A percentile compares a stretch with the other conserved stretches of the same genome.
Evolutionary conservation across 1,284 basidiomycete species (phyloP).

Genomic region (Boletus hoseneyae): DNA sequence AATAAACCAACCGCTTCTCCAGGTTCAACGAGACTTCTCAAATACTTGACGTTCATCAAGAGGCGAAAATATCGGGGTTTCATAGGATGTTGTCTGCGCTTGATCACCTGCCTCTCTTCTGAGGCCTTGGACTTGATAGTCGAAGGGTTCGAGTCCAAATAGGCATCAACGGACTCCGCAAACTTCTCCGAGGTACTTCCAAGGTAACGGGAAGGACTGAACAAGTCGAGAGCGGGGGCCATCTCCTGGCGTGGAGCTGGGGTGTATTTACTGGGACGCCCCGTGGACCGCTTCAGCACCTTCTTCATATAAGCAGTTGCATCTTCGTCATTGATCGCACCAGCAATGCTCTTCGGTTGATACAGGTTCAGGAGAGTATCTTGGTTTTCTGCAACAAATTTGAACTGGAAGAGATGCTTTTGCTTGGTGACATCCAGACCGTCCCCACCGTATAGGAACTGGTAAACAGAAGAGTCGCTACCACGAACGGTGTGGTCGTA

Average conservation of each 20-base stretch:
- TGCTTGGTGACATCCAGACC: slow-evolving; percentile 96
- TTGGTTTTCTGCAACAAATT: slow-evolving; percentile 91
- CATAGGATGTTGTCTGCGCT: slow-evolving; percentile 48
- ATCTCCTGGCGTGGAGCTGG: slow-evolving; percentile 50
- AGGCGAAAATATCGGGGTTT: slow-evolving; percentile 65
- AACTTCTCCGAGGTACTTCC: slow-evolving; percentile 95
- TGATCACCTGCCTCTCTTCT: slow-evolving; percentile 37
- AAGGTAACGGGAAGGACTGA: slow-evolving; percentile 77
- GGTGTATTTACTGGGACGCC: slow-evolving; percentile 45
- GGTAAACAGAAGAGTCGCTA: slow-evolving; percentile 89
- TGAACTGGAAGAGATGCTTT: slow-evolving; percentile 88
- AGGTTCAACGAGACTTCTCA: slow-evolving; percentile 92
- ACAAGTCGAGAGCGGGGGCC: slow-evolving; percentile 76
- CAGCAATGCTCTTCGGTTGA: slow-evolving; percentile 59
- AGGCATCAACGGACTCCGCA: slow-evolving; percentile 78
- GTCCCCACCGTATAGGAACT: slow-evolving; percentile 98
- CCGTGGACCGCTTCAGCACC: slow-evolving; percentile 70
- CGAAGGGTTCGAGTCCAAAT: slow-evolving; percentile 75
- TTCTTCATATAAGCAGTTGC: slow-evolving; percentile 87
- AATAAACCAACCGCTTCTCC: slow-evolving; percentile 97
- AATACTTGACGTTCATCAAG: slow-evolving; percentile 88
- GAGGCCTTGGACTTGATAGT: slow-evolving; percentile 56
- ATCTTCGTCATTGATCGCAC: slow-evolving; percentile 63
- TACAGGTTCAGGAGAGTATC: slow-evolving; percentile 76
- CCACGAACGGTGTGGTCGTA: slow-evolving; percentile 99